phyloP scores from a whole-genome alignment of 75 land plant species.

The Pinus albicaulis region DNA sequence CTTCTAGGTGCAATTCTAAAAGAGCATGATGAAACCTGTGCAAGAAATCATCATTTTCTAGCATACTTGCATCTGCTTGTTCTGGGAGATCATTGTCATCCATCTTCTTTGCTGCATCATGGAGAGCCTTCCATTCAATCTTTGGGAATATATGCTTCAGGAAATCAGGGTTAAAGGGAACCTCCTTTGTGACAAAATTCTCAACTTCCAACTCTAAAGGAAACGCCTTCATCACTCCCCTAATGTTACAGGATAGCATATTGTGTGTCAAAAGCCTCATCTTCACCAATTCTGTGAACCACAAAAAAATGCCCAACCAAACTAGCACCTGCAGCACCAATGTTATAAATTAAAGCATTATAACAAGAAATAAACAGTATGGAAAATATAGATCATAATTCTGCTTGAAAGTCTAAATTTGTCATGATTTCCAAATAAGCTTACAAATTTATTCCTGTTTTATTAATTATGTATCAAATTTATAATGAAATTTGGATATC shows the following conservation, averaged over 20 bases:
- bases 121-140: conserved; percentile 81
- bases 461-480: no score
- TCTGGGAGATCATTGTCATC: conserved; percentile 73
- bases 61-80: conserved; percentile 60
- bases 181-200: conserved; percentile 50
- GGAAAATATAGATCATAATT: no score
- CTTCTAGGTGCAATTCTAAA: conserved; percentile 86
- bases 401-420: no score
- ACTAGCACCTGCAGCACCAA: no score
- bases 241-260: conserved; percentile 91
- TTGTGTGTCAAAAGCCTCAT: conserved; percentile 93
- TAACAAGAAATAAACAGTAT: no score
- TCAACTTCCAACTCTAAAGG: conserved; percentile 71
- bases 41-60: conserved; percentile 70
- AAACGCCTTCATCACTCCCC: conserved; percentile 82
- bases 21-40: conserved; percentile 75
- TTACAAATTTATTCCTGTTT: no score
- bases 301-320: no score
- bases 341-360: no score
- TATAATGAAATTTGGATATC: no score
- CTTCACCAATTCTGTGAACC: no score
- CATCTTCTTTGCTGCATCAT: conserved; percentile 59
- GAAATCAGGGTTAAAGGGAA: conserved; percentile 70
- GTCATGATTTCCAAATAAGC: no score
- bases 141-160: conserved; percentile 62